These are phyloP conservation scores for Coelastrella sp. DNA, from an alignment of 139 green algal genomes.

Conservation along the genomic window DNA sequence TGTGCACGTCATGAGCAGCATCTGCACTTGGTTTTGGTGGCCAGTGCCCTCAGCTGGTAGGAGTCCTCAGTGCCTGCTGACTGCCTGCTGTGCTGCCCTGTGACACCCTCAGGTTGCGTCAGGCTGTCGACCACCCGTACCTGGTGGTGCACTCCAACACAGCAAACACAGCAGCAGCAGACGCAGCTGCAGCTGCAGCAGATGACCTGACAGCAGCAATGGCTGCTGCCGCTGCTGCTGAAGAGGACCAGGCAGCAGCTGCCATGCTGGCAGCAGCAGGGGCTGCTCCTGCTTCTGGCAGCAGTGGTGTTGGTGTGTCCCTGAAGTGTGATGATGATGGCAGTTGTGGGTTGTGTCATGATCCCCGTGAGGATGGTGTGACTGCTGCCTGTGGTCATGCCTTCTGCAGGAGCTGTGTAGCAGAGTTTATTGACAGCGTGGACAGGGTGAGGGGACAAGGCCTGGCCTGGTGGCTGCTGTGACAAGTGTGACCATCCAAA, in stretches of 20 bases:
- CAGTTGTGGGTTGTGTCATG: slow-evolving; percentile 81
- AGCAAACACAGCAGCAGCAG: slow-evolving; percentile 31
- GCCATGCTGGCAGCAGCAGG: not conserved
- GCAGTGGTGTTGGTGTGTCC: not conserved
- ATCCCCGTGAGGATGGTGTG: slow-evolving; percentile 78
- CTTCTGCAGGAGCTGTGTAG: slow-evolving; percentile 87
- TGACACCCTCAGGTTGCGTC: slow-evolving; percentile 20
- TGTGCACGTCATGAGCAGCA: too few species aligned
- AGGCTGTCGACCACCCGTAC: slow-evolving; percentile 90
- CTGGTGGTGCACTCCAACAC: slow-evolving; percentile 85
- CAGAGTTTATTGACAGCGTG: slow-evolving; percentile 74
- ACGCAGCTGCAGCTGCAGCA: slow-evolving; percentile 23
- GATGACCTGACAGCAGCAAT: too few species aligned
- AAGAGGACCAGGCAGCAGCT: not conserved
- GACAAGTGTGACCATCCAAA: not conserved
- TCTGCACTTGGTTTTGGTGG: too few species aligned
- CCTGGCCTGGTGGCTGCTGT: not conserved
- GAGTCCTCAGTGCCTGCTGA: not conserved
- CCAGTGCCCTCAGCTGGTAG: too few species aligned
- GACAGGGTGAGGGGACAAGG: slow-evolving; percentile 22
- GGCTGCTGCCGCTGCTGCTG: not conserved
- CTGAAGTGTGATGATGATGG: slow-evolving; percentile 36
- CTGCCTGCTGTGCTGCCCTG: not conserved
- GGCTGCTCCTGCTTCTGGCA: not conserved
- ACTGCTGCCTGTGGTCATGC: slow-evolving; percentile 74